Conservation (phyloP, 768 basidiomycete genomes). For the Tulasnella sp. region DNA sequence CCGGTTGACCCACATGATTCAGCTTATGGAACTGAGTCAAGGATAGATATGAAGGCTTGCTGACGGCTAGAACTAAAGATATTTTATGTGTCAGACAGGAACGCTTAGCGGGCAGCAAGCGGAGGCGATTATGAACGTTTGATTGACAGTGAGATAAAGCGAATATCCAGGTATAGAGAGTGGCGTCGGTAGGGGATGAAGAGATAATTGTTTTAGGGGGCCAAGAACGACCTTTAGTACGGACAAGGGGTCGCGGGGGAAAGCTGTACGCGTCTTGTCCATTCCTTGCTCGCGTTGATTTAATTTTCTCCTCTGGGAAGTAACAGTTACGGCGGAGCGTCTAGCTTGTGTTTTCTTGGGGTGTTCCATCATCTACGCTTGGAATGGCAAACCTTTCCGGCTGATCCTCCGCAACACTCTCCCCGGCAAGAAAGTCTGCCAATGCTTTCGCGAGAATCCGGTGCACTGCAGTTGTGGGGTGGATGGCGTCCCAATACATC, state of each 20-base stretch:
- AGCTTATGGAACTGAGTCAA: no score
- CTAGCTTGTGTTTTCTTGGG: neutral
- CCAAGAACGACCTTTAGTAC: neutral
- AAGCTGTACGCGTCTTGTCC: constrained; percentile 31
- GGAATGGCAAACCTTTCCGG: neutral
- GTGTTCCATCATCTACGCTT: neutral
- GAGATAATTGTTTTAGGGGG: neutral
- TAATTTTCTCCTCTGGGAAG: neutral
- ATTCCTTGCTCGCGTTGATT: neutral
- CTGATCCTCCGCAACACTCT: neutral
- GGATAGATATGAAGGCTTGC: no score
- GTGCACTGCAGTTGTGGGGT: constrained; percentile 25
- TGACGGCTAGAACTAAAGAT: no score
- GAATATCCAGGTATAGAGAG: neutral
- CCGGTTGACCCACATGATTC: no score
- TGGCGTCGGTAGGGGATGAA: neutral
- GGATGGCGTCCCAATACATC: constrained; percentile 18
- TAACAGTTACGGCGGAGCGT: no score
- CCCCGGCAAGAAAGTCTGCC: constrained; percentile 25
- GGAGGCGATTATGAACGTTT: neutral
- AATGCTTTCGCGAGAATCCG: constrained; percentile 24
- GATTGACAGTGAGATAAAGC: neutral
- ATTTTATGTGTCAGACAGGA: no score
- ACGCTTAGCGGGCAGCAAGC: neutral
- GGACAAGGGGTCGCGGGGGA: constrained; percentile 33